Evolutionary conservation across 2,329 filamentous ascomycete genomes (phyloP).

Genomic region (Penicillium sp.): DNA sequence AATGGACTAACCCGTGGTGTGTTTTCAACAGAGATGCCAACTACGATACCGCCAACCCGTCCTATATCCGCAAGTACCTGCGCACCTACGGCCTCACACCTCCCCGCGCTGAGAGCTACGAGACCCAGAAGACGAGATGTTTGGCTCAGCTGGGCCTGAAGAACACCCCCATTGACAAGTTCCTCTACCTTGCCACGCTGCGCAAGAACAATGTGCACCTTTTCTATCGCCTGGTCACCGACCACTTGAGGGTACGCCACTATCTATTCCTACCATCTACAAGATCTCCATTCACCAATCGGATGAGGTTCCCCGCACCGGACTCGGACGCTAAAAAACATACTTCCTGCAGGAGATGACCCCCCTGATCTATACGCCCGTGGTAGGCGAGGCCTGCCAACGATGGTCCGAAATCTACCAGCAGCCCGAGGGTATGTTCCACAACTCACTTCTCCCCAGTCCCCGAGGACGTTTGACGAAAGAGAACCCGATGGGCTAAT

Average conservation of each 20-base stretch:
- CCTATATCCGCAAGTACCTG: conserved; percentile 52
- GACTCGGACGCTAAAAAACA: too few relatives aligned
- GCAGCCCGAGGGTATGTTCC: conserved; percentile 71
- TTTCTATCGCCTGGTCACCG: conserved; percentile 51
- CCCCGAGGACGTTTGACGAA: too few relatives aligned
- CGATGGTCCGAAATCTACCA: conserved; percentile 96
- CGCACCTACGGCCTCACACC: conserved; percentile 52
- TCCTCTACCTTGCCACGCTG: conserved; percentile 50
- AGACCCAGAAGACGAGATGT: conserved; percentile 50
- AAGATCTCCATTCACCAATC: not conserved
- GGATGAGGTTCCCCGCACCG: too few relatives aligned
- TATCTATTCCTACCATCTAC: not conserved
- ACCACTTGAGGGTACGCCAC: conserved; percentile 44
- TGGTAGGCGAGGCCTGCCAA: conserved; percentile 87
- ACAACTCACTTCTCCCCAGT: too few relatives aligned
- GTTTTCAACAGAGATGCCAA: conserved; percentile 38
- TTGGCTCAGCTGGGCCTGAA: conserved; percentile 49
- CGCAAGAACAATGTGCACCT: conserved; percentile 53
- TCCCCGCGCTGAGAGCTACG: conserved; percentile 49
- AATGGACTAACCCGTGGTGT: too few relatives aligned
- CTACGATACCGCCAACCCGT: conserved; percentile 50
- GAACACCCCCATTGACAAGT: conserved; percentile 49
- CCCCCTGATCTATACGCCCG: conserved; percentile 51
- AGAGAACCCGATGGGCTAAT: conserved; percentile 27
- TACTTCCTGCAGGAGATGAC: conserved; percentile 44